Percentiles rank a stretch among this genome's conserved stretches.
These are phyloP conservation scores for Sclerotinia spermophila DNA, from an alignment of 2,329 filamentous ascomycete species.

Conservation along the genomic window DNA sequence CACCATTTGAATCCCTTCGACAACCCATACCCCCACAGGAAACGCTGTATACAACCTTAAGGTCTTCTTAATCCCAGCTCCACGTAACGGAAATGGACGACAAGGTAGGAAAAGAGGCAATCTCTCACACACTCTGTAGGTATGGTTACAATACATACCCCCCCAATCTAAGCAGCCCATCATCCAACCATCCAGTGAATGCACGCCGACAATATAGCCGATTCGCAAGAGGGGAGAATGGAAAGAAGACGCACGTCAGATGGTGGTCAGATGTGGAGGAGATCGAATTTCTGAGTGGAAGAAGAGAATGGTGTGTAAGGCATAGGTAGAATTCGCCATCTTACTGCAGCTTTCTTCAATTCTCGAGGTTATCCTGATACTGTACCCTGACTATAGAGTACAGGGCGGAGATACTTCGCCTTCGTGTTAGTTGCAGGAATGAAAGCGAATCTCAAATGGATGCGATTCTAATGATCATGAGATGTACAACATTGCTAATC, in stretches of 20 bases:
- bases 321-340: not conserved
- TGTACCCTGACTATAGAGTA: not conserved
- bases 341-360: not conserved
- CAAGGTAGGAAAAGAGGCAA: slow-evolving; percentile 11
- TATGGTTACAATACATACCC: slow-evolving; percentile 5
- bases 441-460: not conserved
- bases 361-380: not conserved
- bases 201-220: not conserved
- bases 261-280: slow-evolving; percentile 3
- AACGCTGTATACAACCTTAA: slow-evolving; percentile 11
- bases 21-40: slow-evolving; percentile 3
- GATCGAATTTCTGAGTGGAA: not conserved
- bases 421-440: not conserved
- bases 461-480: not conserved
- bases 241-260: slow-evolving; percentile 8
- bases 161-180: not conserved
- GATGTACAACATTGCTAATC: slow-evolving; percentile 3
- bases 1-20: not conserved
- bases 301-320: not conserved
- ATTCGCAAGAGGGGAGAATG: slow-evolving; percentile 2
- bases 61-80: not conserved
- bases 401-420: slow-evolving; percentile 5
- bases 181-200: not conserved
- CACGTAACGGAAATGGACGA: slow-evolving; percentile 2
- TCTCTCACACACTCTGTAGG: slow-evolving; percentile 5